phyloP scores from a whole-genome alignment of 345 rosid species.

The Brassica nigra region DNA sequence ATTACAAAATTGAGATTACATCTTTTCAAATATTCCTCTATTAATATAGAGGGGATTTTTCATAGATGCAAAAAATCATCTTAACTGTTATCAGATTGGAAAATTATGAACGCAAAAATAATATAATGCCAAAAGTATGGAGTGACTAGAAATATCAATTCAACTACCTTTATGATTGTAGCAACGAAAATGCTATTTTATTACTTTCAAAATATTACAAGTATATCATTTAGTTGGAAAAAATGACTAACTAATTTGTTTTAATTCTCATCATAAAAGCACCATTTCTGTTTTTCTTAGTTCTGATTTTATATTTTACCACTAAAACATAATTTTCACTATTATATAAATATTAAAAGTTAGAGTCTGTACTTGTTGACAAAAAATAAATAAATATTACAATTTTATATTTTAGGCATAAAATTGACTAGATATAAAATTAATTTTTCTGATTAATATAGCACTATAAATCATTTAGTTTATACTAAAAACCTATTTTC shows the following conservation, averaged over 20 bases:
- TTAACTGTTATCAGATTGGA: no score
- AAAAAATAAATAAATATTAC: background rate
- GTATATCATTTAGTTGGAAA: background rate
- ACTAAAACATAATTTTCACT: background rate
- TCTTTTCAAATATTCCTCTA: no score
- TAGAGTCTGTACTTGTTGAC: background rate
- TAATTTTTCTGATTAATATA: background rate
- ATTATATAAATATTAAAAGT: background rate
- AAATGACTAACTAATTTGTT: background rate
- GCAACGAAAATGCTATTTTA: background rate
- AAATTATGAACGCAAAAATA: no score
- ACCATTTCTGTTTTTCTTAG: background rate
- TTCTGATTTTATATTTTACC: background rate
- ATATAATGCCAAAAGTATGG: no score
- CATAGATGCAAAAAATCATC: no score
- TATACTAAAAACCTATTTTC: background rate
- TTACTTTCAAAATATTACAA: background rate
- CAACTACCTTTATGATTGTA: background rate
- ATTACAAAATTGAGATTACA: no score
- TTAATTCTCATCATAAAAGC: background rate
- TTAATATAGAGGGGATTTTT: no score
- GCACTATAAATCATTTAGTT: background rate
- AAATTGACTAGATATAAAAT: background rate
- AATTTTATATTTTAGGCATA: background rate
- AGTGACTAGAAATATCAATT: no score